Conservation (phyloP, 805 yeast genomes). For the Saturnispora halmiae region DNA sequence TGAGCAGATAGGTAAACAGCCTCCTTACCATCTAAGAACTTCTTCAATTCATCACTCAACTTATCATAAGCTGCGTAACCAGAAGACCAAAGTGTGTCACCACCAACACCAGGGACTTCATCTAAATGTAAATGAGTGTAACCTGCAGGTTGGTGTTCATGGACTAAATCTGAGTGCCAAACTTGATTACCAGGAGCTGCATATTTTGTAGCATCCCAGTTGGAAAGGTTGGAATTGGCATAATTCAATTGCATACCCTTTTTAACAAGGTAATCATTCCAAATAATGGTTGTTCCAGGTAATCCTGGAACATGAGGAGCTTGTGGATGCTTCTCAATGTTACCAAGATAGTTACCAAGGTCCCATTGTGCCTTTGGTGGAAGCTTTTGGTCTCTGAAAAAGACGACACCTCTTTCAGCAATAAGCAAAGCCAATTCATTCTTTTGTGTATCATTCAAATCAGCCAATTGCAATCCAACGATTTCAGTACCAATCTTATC, state of each 20-base stretch:
- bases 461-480: constrained; percentile 37
- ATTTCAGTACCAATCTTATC: constrained; percentile 42
- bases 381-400: constrained; percentile 40
- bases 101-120: constrained; percentile 43
- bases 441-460: constrained; percentile 34
- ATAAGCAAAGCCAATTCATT: constrained; percentile 40
- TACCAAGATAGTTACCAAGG: constrained; percentile 39
- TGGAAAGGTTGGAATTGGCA: constrained; percentile 16
- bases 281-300: constrained; percentile 33
- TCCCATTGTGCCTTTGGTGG: constrained; percentile 35
- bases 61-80: constrained; percentile 53
- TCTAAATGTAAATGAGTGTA: constrained; percentile 46
- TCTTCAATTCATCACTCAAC: constrained; percentile 41
- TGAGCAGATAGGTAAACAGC: constrained; percentile 37
- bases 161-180: constrained; percentile 45
- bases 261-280: constrained; percentile 31
- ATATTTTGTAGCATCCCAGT: constrained; percentile 14
- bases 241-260: constrained; percentile 18
- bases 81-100: constrained; percentile 47
- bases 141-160: constrained; percentile 50
- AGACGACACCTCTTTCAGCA: constrained; percentile 43
- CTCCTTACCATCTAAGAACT: constrained; percentile 43
- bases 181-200: constrained; percentile 19
- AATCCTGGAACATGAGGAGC: constrained; percentile 29
- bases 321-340: constrained; percentile 33